These are phyloP conservation scores for Blakeslea trispora DNA, from an alignment of 371 early-diverging fungal species.

Conservation along the genomic window DNA sequence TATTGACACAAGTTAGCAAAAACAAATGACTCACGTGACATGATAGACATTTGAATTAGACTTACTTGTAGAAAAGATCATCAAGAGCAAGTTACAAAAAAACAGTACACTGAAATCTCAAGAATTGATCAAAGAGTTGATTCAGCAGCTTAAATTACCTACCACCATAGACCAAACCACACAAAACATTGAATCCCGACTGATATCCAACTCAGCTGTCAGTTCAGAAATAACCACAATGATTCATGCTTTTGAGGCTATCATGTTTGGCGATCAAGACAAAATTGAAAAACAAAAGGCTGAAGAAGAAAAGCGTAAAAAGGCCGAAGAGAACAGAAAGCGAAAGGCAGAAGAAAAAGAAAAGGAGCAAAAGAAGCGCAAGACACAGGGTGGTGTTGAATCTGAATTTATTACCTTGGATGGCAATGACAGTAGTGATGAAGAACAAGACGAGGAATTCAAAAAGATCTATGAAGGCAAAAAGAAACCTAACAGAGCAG, in stretches of 20 bases:
- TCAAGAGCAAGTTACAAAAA: conserved; percentile 34
- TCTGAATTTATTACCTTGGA: conserved; percentile 43
- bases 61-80: conserved; percentile 32
- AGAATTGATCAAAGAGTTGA: conserved; percentile 13
- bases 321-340: conserved; percentile 13
- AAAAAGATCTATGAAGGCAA: conserved; percentile 43
- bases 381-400: background rate
- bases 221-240: conserved; percentile 23
- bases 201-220: conserved; percentile 30
- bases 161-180: conserved; percentile 11
- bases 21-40: background rate
- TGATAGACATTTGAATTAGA: conserved; percentile 38
- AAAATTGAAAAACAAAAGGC: conserved; percentile 18
- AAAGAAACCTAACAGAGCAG: conserved; percentile 43
- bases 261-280: conserved; percentile 24
- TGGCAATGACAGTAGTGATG: conserved; percentile 12
- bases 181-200: conserved; percentile 34
- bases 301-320: conserved; percentile 11
- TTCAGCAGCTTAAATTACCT: conserved; percentile 10
- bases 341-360: conserved; percentile 14
- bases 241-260: conserved; percentile 23
- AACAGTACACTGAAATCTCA: conserved; percentile 28
- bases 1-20: background rate
- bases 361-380: conserved; percentile 10
- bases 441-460: conserved; percentile 29